Conservation (phyloP, 352 stramenopile genomes). For the Phytophthora parvispora region DNA sequence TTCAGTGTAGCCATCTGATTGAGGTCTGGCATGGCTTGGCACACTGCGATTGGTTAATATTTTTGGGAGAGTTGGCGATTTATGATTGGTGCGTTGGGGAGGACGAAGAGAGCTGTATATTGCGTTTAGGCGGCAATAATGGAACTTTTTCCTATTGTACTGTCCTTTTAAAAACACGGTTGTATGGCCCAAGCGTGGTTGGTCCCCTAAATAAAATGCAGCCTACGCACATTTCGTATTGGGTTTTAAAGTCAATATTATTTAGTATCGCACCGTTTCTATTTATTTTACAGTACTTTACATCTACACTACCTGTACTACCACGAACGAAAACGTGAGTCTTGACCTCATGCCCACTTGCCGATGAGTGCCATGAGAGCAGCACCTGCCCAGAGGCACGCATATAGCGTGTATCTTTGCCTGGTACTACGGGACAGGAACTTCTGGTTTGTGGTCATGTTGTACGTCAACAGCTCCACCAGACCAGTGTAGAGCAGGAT, state of each 20-base stretch:
- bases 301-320: no score
- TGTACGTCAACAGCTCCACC: slow-evolving; percentile 74
- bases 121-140: no score
- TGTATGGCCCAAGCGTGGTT: no score
- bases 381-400: slow-evolving; percentile 56
- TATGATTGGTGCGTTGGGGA: slow-evolving; percentile 24
- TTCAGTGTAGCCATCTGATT: slow-evolving; percentile 30
- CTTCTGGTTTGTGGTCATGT: slow-evolving; percentile 72
- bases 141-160: background rate
- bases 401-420: slow-evolving; percentile 56
- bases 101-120: slow-evolving; percentile 13
- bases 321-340: no score
- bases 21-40: slow-evolving; percentile 17
- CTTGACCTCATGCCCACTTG: slow-evolving; percentile 64
- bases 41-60: slow-evolving; percentile 23
- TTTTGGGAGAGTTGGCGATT: slow-evolving; percentile 14
- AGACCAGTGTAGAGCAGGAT: slow-evolving; percentile 81
- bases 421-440: slow-evolving; percentile 47
- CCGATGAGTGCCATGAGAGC: slow-evolving; percentile 72
- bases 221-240: no score
- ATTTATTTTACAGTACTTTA: no score
- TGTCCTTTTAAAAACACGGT: no score
- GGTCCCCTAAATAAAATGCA: no score
- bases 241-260: no score
- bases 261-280: no score